These are phyloP conservation scores for Solanum bukasovii DNA, from an alignment of 257 asterid species.

Conservation along the genomic window DNA sequence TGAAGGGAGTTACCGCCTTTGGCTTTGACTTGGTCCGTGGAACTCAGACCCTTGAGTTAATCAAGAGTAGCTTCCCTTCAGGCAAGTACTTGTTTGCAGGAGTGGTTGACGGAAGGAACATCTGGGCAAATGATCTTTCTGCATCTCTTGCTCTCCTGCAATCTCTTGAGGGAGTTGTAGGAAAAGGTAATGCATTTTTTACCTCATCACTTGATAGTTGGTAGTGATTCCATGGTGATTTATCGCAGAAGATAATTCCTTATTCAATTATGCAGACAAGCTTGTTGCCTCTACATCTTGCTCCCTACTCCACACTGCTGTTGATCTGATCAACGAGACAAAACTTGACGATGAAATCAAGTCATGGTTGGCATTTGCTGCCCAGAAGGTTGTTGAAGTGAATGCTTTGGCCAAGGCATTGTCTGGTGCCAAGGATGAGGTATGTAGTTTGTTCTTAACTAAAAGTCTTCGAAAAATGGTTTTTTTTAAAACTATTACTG, in stretches of 20 bases:
- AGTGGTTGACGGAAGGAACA: constrained; percentile 96
- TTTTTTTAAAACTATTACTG: not conserved
- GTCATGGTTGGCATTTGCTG: constrained; percentile 97
- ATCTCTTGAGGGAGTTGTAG: constrained; percentile 73
- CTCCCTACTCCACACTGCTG: constrained; percentile 96
- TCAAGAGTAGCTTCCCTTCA: constrained; percentile 73
- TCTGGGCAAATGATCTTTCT: constrained; percentile 91
- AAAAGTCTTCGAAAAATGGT: not conserved
- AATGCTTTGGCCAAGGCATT: constrained; percentile 92
- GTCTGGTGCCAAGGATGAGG: constrained; percentile 78
- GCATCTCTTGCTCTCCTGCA: constrained; percentile 54
- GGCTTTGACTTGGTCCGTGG: constrained; percentile 75
- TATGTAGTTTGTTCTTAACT: constrained; percentile 3
- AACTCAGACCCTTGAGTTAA: constrained; percentile 59
- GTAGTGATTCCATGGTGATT: not conserved
- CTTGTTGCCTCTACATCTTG: constrained; percentile 88
- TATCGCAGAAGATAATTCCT: not conserved
- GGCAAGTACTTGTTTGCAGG: constrained; percentile 95
- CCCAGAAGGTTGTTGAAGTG: constrained; percentile 90
- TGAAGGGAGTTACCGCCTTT: constrained; percentile 35
- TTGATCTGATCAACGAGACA: constrained; percentile 79
- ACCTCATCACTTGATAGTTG: not conserved
- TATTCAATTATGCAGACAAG: constrained; percentile 43
- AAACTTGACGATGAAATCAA: constrained; percentile 82
- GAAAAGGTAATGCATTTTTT: constrained; percentile 48